These are phyloP conservation scores for Penicillium sp. DNA, from an alignment of 2,329 filamentous ascomycete species.

Conservation along the genomic window DNA sequence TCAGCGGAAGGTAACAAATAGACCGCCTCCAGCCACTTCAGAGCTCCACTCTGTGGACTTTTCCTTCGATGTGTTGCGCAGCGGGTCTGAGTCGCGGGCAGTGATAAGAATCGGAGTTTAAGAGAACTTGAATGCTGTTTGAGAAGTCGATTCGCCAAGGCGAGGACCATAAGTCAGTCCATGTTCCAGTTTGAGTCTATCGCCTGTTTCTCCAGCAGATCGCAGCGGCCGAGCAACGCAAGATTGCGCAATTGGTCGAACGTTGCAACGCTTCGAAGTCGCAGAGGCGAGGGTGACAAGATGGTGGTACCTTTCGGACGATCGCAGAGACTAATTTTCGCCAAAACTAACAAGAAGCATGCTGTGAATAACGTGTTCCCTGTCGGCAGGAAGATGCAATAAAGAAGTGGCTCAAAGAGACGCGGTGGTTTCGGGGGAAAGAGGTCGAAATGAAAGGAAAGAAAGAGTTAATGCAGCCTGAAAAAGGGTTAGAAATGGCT, in stretches of 20 bases:
- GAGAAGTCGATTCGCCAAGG: constrained; percentile 14
- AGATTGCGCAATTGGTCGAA: neutral
- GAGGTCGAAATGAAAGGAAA: neutral
- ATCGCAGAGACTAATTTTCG: neutral
- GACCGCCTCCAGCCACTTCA: constrained; percentile 14
- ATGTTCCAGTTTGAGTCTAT: constrained; percentile 3
- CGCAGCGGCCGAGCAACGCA: neutral
- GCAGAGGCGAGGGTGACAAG: neutral
- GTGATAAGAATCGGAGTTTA: neutral
- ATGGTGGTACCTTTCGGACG: constrained; percentile 7
- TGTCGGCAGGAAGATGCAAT: neutral
- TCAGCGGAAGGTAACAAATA: constrained; percentile 20
- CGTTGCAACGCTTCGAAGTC: neutral
- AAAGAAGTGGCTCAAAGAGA: neutral
- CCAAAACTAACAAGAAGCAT: neutral
- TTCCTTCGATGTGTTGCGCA: neutral
- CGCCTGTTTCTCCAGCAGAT: neutral
- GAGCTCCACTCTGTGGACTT: neutral
- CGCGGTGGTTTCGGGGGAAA: neutral
- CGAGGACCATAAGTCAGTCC: constrained; percentile 16
- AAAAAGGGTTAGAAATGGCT: neutral
- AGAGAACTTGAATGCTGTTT: constrained; percentile 5
- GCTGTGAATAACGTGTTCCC: neutral
- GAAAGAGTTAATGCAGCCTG: neutral
- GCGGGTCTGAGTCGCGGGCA: neutral